These are phyloP conservation scores for Colletotrichum sp. DNA, from an alignment of 2,329 filamentous ascomycete genomes.

Conservation along the genomic window DNA sequence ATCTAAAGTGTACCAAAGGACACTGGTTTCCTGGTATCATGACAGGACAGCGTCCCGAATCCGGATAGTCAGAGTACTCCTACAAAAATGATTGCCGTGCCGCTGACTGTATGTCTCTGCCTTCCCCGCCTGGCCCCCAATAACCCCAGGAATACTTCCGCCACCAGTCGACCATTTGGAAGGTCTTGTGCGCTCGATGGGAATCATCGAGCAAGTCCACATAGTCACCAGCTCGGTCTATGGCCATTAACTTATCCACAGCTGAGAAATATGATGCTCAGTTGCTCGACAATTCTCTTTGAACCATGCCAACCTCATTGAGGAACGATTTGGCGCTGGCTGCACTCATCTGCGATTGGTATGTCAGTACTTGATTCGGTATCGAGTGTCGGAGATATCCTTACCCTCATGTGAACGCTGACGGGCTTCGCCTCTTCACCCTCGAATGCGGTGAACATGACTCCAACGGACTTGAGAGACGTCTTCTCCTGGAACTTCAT, in stretches of 20 bases:
- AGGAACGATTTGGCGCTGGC: conserved; percentile 59
- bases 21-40: conserved; percentile 5
- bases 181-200: neutral
- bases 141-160: neutral
- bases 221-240: neutral
- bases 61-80: neutral
- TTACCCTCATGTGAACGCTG: conserved; percentile 66
- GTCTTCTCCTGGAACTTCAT: conserved; percentile 83
- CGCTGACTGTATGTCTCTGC: conserved; percentile 9
- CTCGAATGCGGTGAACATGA: conserved; percentile 71
- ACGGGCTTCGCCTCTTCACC: conserved; percentile 58
- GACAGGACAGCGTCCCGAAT: neutral
- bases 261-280: conserved; percentile 23
- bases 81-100: neutral
- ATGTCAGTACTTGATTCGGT: neutral
- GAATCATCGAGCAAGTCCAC: neutral
- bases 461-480: conserved; percentile 71
- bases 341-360: conserved; percentile 51
- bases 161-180: neutral
- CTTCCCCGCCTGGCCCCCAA: neutral
- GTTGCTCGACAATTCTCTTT: conserved; percentile 52
- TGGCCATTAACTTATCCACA: neutral
- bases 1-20: conserved; percentile 1
- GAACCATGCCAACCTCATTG: conserved; percentile 53
- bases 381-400: conserved; percentile 23